Evolutionary conservation across 495 filamentous ascomycete species (phyloP), one percentile per base, ranked within the genome.

Genomic region (Hypoxylon lienhwacheense): DNA sequence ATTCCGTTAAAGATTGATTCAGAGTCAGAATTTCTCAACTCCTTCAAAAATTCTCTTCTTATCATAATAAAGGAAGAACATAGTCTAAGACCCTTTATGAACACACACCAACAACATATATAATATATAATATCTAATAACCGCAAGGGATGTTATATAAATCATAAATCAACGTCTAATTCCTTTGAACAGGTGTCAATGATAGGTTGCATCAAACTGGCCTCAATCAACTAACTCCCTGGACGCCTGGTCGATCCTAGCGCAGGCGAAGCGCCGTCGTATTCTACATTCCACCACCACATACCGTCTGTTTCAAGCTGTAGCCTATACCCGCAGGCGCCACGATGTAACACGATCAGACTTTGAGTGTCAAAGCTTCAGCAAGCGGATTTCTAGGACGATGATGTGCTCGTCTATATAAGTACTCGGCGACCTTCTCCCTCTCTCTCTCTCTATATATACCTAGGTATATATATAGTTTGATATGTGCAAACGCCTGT

Each of bases 311-410:
- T 61, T 61, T 61, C 58, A 61, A 61, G 47, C 46, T 35, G 31
- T 34, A 47, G 43, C 34, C 36, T 12, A 24, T 26, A 42, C 52
- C 58, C 51, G 12, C 47, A 52, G 10, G n/a, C 20, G 19, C 37
- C 21, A 32, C 58, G 58, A 61, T 61, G 58, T 47, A 56, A 61
- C 52, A 33, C 29, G 47, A 52, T 61, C 58, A 56, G 52, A 55
- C 42, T n/a, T n/a, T 14, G 12, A 35, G 19, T 36, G 22, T 44
- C 31, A 55, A 29, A 40, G 42, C 25, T 61, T 42, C 28, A 45
- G 35, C 28, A 45, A 29, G 47, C 29, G 16, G 14, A 33, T 31
- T 52, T 14, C 22, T 8, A 6, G 1, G 15, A 17, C 2, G 4
- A 11, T 26, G 7, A 12, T 26, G 40, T 37, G 31, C 21, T 16